These are phyloP conservation scores for Sambucus nigra DNA, from an alignment of 129 eudicot species.

Conservation along the genomic window DNA sequence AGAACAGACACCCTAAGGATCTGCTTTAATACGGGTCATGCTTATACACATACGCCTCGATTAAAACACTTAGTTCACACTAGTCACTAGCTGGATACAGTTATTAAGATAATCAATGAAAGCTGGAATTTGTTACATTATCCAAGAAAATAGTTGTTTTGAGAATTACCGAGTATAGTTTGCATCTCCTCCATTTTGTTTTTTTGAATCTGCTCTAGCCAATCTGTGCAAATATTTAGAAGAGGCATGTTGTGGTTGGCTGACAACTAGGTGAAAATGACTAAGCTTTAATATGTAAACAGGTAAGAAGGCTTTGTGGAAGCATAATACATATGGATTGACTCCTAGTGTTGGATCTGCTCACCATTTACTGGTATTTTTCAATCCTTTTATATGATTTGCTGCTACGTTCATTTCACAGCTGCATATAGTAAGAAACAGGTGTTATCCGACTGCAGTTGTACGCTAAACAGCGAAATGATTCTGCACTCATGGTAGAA, in stretches of 20 bases:
- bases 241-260: not conserved
- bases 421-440: not conserved
- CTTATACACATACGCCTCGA: no score
- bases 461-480: constrained; percentile 62
- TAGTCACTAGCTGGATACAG: no score
- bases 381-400: not conserved
- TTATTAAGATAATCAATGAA: no score
- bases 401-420: not conserved
- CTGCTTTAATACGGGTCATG: no score
- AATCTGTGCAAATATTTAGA: not conserved
- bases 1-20: no score
- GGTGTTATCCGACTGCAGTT: constrained; percentile 32
- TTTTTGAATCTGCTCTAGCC: not conserved
- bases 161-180: not conserved
- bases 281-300: constrained; percentile 15
- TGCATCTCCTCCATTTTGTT: constrained; percentile 1
- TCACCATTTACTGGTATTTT: constrained; percentile 53
- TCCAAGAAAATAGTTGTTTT: no score
- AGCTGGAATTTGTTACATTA: no score
- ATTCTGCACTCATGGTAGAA: constrained; percentile 61
- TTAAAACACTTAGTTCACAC: no score
- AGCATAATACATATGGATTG: constrained; percentile 70
- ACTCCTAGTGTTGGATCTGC: constrained; percentile 76
- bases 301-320: constrained; percentile 72
- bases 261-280: not conserved